A percentile compares a stretch with the other conserved stretches of the same genome.
Evolutionary conservation across 768 basidiomycete genomes (phyloP).

Genomic region (Boletus speciosus): DNA sequence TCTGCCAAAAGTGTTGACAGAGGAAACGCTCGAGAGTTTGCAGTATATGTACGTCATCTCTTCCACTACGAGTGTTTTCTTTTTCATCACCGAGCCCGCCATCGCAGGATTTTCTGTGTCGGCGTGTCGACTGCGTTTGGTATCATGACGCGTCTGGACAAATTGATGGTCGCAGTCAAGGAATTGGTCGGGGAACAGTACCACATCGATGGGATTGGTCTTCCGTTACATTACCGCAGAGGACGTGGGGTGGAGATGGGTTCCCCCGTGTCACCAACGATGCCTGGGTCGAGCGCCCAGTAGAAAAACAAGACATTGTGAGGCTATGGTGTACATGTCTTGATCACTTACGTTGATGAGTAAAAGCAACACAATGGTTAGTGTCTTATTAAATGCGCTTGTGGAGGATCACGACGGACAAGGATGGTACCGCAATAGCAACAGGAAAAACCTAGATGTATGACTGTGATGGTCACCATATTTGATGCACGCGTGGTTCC

Average conservation of each 20-base stretch:
- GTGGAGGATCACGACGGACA: no score
- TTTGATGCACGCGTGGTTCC: background rate
- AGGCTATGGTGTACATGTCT: background rate
- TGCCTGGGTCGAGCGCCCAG: background rate
- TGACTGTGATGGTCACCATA: background rate
- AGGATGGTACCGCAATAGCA: background rate
- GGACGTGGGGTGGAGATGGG: slow-evolving; percentile 28
- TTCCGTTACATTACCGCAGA: slow-evolving; percentile 21
- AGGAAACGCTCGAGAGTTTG: slow-evolving; percentile 70
- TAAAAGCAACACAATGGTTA: no score
- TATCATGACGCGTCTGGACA: slow-evolving; percentile 70
- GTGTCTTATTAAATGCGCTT: background rate
- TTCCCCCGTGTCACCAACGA: slow-evolving; percentile 16
- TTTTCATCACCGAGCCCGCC: background rate
- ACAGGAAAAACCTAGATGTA: background rate
- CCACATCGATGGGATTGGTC: slow-evolving; percentile 70
- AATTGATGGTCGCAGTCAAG: slow-evolving; percentile 77
- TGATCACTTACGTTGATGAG: background rate
- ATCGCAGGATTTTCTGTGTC: slow-evolving; percentile 60
- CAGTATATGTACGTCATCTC: slow-evolving; percentile 64
- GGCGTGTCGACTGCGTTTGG: slow-evolving; percentile 67
- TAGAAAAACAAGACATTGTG: background rate
- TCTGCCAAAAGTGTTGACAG: slow-evolving; percentile 63
- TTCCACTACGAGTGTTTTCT: no score
- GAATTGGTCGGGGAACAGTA: slow-evolving; percentile 86